Conservation (phyloP, 106 monocot species). For the Agapanthus africanus region DNA sequence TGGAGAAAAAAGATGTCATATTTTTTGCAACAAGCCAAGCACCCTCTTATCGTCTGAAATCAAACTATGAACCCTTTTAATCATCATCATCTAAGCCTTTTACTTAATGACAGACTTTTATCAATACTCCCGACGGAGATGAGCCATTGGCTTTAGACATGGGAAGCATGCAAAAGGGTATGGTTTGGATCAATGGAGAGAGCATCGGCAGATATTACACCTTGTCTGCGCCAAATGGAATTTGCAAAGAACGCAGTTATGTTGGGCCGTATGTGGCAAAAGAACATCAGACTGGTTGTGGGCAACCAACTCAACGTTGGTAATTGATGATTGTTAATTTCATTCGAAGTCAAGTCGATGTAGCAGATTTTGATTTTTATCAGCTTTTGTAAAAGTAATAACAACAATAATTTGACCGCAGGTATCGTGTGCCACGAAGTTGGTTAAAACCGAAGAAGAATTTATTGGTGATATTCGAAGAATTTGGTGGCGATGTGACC, state of each 20-base stretch:
- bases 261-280: slow-evolving; percentile 51
- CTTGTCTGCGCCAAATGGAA: slow-evolving; percentile 43
- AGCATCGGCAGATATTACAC: slow-evolving; percentile 89
- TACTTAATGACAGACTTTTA: slow-evolving; percentile 26
- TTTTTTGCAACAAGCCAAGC: slow-evolving; percentile 49
- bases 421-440: slow-evolving; percentile 95
- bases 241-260: slow-evolving; percentile 49
- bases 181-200: slow-evolving; percentile 81
- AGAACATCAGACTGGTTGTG: slow-evolving; percentile 87
- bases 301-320: slow-evolving; percentile 94
- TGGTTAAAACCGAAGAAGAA: slow-evolving; percentile 87
- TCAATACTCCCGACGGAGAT: slow-evolving; percentile 59
- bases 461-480: slow-evolving; percentile 76
- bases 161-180: slow-evolving; percentile 81
- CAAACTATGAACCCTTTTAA: slow-evolving; percentile 20
- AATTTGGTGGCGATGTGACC: slow-evolving; percentile 89
- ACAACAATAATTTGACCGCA: slow-evolving; percentile 26
- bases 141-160: slow-evolving; percentile 74
- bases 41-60: slow-evolving; percentile 73
- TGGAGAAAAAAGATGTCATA: no score
- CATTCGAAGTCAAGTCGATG: background rate
- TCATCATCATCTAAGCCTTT: no score
- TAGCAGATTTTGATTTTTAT: background rate
- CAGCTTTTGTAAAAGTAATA: background rate
- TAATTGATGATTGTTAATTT: slow-evolving; percentile 21